A percentile compares a stretch with the other conserved stretches of the same genome.
phyloP scores from a whole-genome alignment of 805 yeast species.

The Alloascoidea africana region DNA sequence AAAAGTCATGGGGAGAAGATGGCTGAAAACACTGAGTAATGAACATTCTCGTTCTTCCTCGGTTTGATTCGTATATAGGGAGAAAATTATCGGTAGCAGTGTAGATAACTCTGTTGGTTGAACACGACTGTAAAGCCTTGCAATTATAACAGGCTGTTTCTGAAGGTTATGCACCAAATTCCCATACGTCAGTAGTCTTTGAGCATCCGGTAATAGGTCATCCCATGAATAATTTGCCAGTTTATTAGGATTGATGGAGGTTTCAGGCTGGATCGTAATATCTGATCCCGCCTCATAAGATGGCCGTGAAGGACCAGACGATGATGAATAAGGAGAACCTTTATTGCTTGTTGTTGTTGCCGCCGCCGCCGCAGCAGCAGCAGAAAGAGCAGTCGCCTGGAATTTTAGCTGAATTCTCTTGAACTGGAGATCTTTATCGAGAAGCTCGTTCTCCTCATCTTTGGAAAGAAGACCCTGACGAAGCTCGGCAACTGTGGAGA shows the following conservation, averaged over 20 bases:
- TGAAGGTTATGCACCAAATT: not conserved
- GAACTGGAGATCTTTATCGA: not conserved
- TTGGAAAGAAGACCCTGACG: too few species aligned
- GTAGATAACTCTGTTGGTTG: not conserved
- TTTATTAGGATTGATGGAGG: slow-evolving; percentile 1
- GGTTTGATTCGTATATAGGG: not conserved
- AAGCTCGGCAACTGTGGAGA: too few species aligned
- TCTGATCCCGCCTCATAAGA: too few species aligned
- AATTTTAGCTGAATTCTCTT: not conserved
- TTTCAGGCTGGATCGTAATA: too few species aligned
- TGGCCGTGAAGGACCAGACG: not conserved
- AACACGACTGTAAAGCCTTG: not conserved
- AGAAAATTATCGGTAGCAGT: not conserved
- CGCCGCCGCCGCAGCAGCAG: not conserved
- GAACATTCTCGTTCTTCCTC: not conserved
- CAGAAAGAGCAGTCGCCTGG: too few species aligned
- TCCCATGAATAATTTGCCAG: slow-evolving; percentile 1
- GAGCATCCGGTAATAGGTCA: not conserved
- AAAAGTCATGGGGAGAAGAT: not conserved
- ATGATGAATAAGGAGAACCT: not conserved
- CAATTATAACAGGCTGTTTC: not conserved
- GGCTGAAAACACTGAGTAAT: not conserved
- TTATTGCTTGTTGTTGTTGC: not conserved
- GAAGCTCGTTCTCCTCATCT: not conserved
- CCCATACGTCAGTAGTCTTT: not conserved